A percentile compares a stretch with the other conserved stretches of the same genome.
phyloP scores from a whole-genome alignment of 441 rosid genomes.

The Syzygium malaccense region DNA sequence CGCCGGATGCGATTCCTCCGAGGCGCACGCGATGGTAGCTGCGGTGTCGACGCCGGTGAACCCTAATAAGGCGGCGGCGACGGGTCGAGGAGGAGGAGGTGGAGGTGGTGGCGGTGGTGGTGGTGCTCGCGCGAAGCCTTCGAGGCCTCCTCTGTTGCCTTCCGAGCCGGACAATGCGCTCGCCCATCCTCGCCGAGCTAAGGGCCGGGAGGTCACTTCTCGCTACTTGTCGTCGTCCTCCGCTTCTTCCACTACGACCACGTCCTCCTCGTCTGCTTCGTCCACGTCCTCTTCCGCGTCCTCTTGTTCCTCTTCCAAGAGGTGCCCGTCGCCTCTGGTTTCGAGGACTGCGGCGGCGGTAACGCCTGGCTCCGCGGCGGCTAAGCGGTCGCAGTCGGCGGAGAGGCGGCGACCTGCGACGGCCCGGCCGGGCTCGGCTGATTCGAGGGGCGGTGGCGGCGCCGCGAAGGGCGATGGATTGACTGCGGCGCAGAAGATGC shows the following conservation, averaged over 20 bases:
- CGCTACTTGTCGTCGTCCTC: slow-evolving; percentile 51
- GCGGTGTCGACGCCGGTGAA: slow-evolving; percentile 44
- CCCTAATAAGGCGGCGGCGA: slow-evolving; percentile 24
- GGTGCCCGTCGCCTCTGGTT: slow-evolving; percentile 61
- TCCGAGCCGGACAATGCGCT: slow-evolving; percentile 61
- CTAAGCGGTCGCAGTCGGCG: slow-evolving; percentile 65
- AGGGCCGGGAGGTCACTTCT: slow-evolving; percentile 56
- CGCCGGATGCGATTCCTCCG: slow-evolving; percentile 21
- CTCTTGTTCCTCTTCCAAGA: slow-evolving; percentile 6
- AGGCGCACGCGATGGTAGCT: slow-evolving; percentile 44
- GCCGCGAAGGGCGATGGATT: slow-evolving; percentile 19
- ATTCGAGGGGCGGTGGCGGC: slow-evolving; percentile 28
- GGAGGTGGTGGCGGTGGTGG: neutral
- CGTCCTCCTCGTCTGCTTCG: slow-evolving; percentile 12
- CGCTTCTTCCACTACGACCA: slow-evolving; percentile 21
- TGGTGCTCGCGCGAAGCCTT: neutral
- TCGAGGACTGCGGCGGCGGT: slow-evolving; percentile 37
- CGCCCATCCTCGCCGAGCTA: slow-evolving; percentile 46
- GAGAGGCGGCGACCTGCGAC: slow-evolving; percentile 49
- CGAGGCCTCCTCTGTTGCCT: slow-evolving; percentile 43
- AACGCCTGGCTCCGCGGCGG: slow-evolving; percentile 22
- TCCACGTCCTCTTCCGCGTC: slow-evolving; percentile 12
- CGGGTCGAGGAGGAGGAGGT: neutral
- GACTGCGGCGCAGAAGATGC: slow-evolving; percentile 54
- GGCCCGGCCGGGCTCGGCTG: slow-evolving; percentile 30